A percentile compares a stretch with the other conserved stretches of the same genome.
Evolutionary conservation across 495 filamentous ascomycete species (phyloP).

Genomic region (Pyronema omphalodes): DNA sequence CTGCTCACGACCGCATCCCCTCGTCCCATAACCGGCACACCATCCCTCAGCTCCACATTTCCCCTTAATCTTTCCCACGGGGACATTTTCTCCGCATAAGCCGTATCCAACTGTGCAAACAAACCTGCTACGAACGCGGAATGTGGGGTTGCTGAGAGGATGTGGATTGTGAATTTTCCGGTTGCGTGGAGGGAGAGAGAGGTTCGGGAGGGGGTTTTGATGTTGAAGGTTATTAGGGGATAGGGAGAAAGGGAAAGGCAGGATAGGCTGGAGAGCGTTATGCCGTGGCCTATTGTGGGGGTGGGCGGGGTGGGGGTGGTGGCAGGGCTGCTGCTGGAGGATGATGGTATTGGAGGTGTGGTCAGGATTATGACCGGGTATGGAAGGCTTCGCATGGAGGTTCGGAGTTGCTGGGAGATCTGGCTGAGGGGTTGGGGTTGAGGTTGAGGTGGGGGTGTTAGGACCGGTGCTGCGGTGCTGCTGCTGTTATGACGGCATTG

Average conservation of each 20-base stretch:
- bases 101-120: conserved; percentile 12
- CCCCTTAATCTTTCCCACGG: conserved; percentile 6
- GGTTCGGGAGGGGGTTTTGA: conserved; percentile 17
- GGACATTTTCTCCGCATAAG: not conserved
- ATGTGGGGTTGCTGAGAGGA: conserved; percentile 12
- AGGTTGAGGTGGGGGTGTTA: not conserved
- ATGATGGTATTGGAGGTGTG: conserved; percentile 5
- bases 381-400: not conserved
- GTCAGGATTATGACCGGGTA: conserved; percentile 20
- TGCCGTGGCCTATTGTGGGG: conserved; percentile 21
- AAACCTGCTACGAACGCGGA: conserved; percentile 14
- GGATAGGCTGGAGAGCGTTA: conserved; percentile 23
- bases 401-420: not conserved
- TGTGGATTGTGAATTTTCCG: conserved; percentile 14
- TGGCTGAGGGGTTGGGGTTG: not conserved
- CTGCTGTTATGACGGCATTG: too few species aligned
- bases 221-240: conserved; percentile 22
- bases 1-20: conserved; percentile 20
- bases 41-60: not conserved
- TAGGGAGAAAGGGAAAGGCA: conserved; percentile 19
- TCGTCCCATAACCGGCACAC: conserved; percentile 5
- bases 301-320: too few species aligned
- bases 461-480: too few species aligned
- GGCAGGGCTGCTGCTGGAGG: too few species aligned
- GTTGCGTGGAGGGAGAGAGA: conserved; percentile 11